Percentiles rank a stretch among this genome's conserved stretches.
Evolutionary conservation across 768 basidiomycete genomes (phyloP).

Genomic region (Lactarius vividus): DNA sequence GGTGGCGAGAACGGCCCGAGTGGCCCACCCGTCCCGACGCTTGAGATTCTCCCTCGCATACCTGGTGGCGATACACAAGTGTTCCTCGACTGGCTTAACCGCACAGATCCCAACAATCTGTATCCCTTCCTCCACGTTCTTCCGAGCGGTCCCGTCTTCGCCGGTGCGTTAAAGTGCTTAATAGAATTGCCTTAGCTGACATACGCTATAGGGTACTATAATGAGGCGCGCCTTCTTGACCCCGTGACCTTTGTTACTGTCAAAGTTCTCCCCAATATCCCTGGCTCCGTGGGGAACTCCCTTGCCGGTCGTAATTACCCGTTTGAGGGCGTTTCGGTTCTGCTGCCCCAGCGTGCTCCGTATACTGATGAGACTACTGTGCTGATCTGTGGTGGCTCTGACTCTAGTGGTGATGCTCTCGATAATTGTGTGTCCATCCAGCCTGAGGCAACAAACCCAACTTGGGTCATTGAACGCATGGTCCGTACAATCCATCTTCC

Average conservation of each 20-base stretch:
- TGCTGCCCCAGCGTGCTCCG: conserved; percentile 68
- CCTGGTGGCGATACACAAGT: conserved; percentile 58
- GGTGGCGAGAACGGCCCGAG: conserved; percentile 78
- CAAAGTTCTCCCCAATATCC: conserved; percentile 63
- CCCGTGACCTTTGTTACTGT: conserved; percentile 63
- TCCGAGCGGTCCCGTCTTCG: conserved; percentile 65
- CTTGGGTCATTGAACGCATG: conserved; percentile 79
- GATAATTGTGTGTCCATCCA: conserved; percentile 72
- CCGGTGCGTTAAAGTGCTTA: conserved; percentile 45
- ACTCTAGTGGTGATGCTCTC: conserved; percentile 45
- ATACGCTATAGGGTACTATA: conserved; percentile 60
- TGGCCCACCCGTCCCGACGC: conserved; percentile 57
- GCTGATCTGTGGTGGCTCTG: conserved; percentile 75
- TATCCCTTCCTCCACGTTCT: conserved; percentile 76
- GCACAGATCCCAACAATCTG: conserved; percentile 77
- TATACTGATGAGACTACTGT: conserved; percentile 71
- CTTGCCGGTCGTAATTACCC: conserved; percentile 77
- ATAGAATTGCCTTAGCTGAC: background rate
- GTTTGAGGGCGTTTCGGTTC: conserved; percentile 64
- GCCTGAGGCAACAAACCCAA: conserved; percentile 59
- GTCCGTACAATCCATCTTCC: conserved; percentile 39
- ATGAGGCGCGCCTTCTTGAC: conserved; percentile 75
- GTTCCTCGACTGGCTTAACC: conserved; percentile 60
- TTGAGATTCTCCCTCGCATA: conserved; percentile 71
- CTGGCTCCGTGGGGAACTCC: conserved; percentile 69